A percentile compares a stretch with the other conserved stretches of the same genome.
Conservation (phyloP, 2,329 filamentous ascomycete genomes). For the Epichloe coenophiala region DNA sequence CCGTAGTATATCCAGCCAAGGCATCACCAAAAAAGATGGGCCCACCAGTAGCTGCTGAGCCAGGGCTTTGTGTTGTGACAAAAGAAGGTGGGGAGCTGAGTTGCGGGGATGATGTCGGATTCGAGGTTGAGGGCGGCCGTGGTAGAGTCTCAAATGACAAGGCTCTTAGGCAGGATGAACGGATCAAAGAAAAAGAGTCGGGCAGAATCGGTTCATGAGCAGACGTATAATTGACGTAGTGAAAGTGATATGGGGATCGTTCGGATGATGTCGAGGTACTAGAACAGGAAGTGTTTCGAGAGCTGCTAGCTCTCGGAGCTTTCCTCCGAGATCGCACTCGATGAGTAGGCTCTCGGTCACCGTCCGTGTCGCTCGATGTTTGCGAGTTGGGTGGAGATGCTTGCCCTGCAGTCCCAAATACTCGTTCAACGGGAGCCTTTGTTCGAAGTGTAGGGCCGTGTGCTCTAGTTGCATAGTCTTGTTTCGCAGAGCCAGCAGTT, state of each 20-base stretch:
- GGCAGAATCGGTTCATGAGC: conserved; percentile 50
- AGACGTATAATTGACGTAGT: conserved; percentile 55
- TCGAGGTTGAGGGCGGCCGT: conserved; percentile 33
- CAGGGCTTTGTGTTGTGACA: conserved; percentile 39
- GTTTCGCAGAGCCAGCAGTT: conserved; percentile 12
- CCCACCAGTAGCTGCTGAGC: conserved; percentile 44
- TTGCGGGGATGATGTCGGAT: conserved; percentile 22
- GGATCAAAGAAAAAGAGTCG: conserved; percentile 52
- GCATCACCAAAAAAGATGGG: conserved; percentile 58
- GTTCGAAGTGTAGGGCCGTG: conserved; percentile 46
- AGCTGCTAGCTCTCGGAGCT: conserved; percentile 29
- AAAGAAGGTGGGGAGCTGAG: conserved; percentile 31
- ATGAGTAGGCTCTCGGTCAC: conserved; percentile 30
- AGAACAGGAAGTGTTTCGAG: conserved; percentile 35
- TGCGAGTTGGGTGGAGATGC: conserved; percentile 40
- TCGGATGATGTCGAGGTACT: conserved; percentile 37
- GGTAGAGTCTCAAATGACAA: conserved; percentile 54
- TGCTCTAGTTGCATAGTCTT: conserved; percentile 22
- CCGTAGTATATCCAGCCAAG: conserved; percentile 52
- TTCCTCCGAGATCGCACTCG: conserved; percentile 27
- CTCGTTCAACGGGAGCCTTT: conserved; percentile 44
- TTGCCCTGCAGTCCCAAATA: conserved; percentile 34
- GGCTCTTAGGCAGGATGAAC: conserved; percentile 51
- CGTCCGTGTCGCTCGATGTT: conserved; percentile 37
- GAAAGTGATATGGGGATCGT: conserved; percentile 38